Conservation (phyloP, 345 rosid genomes). For the Heritiera littoralis region DNA sequence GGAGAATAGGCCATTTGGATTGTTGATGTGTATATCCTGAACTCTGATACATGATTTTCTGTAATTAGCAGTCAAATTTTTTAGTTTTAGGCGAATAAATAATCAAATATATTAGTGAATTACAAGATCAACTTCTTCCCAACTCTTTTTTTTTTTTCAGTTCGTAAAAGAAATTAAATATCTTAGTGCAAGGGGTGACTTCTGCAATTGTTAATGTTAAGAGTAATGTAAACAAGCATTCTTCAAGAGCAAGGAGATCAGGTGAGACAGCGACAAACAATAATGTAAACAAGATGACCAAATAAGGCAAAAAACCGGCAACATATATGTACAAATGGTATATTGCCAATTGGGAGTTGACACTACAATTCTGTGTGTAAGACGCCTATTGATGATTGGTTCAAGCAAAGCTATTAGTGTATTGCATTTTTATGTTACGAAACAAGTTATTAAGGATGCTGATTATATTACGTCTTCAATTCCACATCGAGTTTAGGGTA, state of each 20-base stretch:
- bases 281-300: too few species aligned
- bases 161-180: too few species aligned
- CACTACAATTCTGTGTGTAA: neutral
- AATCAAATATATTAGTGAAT: neutral
- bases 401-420: too few species aligned
- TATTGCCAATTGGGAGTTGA: neutral
- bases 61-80: neutral
- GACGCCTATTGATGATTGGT: neutral
- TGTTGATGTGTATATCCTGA: slow-evolving; percentile 1
- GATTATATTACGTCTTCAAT: too few species aligned
- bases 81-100: neutral
- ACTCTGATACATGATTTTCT: neutral
- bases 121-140: neutral
- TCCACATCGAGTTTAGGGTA: too few species aligned
- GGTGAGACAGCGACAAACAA: too few species aligned
- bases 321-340: neutral
- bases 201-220: neutral
- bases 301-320: neutral
- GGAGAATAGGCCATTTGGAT: neutral
- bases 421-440: too few species aligned
- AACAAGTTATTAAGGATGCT: too few species aligned
- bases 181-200: neutral
- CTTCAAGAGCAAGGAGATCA: too few species aligned
- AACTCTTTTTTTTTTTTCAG: too few species aligned
- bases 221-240: too few species aligned